These are phyloP conservation scores for Phytophthora tubulina DNA, from an alignment of 352 stramenopile genomes.

Conservation along the genomic window DNA sequence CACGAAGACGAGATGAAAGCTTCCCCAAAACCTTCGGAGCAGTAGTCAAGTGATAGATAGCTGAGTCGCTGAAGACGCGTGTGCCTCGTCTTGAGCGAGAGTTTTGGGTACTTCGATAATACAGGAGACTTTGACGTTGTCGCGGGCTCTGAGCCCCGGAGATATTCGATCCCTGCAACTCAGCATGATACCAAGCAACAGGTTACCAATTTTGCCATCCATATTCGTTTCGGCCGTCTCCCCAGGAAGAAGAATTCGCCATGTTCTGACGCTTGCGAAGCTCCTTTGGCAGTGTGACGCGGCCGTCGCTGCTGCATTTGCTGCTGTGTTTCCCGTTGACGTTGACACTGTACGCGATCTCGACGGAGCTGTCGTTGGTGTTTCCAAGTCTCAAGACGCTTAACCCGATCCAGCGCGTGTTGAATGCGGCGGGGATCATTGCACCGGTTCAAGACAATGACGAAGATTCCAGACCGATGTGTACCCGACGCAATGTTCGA, in stretches of 20 bases:
- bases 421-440: constrained; percentile 8
- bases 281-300: neutral
- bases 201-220: neutral
- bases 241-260: neutral
- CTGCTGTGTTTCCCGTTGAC: constrained; percentile 22
- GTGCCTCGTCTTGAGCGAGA: no score
- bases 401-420: constrained; percentile 2
- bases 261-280: neutral
- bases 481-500: constrained; percentile 41
- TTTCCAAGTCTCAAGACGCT: constrained; percentile 4
- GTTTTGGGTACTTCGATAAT: neutral
- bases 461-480: constrained; percentile 8
- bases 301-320: constrained; percentile 7
- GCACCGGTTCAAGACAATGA: constrained; percentile 7
- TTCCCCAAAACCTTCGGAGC: neutral
- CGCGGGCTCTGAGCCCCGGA: neutral
- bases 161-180: neutral
- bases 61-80: neutral
- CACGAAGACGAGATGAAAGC: constrained; percentile 17
- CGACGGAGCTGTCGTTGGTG: constrained; percentile 21
- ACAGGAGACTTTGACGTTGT: constrained; percentile 6
- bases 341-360: constrained; percentile 24
- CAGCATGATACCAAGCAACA: no score
- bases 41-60: constrained; percentile 9
- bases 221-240: constrained; percentile 6